Conservation (phyloP, 148 eudicot genomes). For the Nepenthes mirabilis region DNA sequence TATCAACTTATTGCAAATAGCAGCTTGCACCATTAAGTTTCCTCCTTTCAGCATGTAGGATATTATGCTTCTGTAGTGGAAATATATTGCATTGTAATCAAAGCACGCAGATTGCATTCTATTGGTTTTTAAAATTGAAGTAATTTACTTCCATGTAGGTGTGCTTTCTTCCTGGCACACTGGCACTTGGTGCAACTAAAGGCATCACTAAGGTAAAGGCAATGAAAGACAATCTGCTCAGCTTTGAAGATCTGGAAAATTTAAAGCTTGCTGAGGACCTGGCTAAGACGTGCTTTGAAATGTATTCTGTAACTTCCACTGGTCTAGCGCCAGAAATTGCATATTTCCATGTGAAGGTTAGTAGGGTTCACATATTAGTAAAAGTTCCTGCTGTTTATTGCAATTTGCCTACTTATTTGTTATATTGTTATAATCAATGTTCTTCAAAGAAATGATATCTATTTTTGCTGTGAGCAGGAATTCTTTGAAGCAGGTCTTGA, state of each 20-base stretch:
- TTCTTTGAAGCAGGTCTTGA: slow-evolving; percentile 47
- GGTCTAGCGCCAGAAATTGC: slow-evolving; percentile 90
- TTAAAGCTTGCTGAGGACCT: slow-evolving; percentile 84
- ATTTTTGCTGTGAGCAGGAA: slow-evolving; percentile 34
- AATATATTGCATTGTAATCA: too few relatives aligned
- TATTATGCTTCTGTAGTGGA: too few relatives aligned
- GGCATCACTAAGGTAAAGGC: slow-evolving; percentile 66
- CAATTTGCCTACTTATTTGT: background rate
- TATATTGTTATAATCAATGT: background rate
- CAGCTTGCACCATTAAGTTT: too few relatives aligned
- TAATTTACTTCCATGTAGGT: slow-evolving; percentile 27
- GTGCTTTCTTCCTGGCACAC: slow-evolving; percentile 83
- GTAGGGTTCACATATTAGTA: slow-evolving; percentile 6
- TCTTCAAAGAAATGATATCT: slow-evolving; percentile 6
- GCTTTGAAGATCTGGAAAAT: slow-evolving; percentile 63
- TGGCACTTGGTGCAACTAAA: slow-evolving; percentile 90
- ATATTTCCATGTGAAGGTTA: slow-evolving; percentile 67
- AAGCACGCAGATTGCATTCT: background rate
- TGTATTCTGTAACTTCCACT: slow-evolving; percentile 73
- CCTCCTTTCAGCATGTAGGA: too few relatives aligned
- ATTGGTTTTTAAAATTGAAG: background rate
- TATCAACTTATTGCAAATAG: too few relatives aligned
- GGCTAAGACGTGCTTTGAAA: slow-evolving; percentile 73
- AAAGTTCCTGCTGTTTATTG: background rate
- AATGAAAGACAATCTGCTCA: slow-evolving; percentile 45